These are phyloP conservation scores for Anthostomella pinea DNA, from an alignment of 2,329 filamentous ascomycete genomes.

Conservation along the genomic window DNA sequence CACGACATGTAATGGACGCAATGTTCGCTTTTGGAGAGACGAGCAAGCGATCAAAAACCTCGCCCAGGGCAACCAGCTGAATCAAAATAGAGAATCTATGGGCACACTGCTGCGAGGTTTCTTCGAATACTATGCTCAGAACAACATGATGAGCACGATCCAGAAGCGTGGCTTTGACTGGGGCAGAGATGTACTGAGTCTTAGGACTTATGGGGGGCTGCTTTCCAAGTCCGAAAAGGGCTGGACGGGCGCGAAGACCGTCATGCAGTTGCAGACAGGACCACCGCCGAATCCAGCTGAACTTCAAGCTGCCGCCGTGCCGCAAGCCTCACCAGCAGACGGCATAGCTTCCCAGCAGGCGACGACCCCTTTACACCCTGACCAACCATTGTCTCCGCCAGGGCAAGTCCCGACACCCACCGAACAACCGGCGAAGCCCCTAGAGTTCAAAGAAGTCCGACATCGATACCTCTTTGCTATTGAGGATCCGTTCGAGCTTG, in stretches of 20 bases:
- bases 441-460: constrained; percentile 64
- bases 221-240: constrained; percentile 74
- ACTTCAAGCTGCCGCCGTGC: constrained; percentile 6
- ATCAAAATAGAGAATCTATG: constrained; percentile 65
- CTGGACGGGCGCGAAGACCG: constrained; percentile 81
- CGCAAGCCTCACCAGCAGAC: constrained; percentile 21
- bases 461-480: constrained; percentile 85
- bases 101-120: constrained; percentile 76
- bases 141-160: constrained; percentile 49
- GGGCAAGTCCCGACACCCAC: constrained; percentile 1
- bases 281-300: constrained; percentile 24
- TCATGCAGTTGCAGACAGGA: constrained; percentile 49
- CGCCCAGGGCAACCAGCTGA: constrained; percentile 57
- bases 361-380: constrained; percentile 6
- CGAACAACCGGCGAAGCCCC: constrained; percentile 26
- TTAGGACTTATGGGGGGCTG: constrained; percentile 69
- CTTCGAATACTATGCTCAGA: constrained; percentile 80
- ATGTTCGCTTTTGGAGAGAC: constrained; percentile 76
- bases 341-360: constrained; percentile 3
- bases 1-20: constrained; percentile 58
- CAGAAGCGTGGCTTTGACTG: constrained; percentile 68
- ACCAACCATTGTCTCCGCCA: constrained; percentile 12
- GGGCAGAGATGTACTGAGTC: constrained; percentile 74
- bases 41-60: constrained; percentile 65
- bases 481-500: constrained; percentile 85